Base-by-base conservation (phyloP, 768 basidiomycete species). In the Phlebiopsis flavidoalba region DNA sequence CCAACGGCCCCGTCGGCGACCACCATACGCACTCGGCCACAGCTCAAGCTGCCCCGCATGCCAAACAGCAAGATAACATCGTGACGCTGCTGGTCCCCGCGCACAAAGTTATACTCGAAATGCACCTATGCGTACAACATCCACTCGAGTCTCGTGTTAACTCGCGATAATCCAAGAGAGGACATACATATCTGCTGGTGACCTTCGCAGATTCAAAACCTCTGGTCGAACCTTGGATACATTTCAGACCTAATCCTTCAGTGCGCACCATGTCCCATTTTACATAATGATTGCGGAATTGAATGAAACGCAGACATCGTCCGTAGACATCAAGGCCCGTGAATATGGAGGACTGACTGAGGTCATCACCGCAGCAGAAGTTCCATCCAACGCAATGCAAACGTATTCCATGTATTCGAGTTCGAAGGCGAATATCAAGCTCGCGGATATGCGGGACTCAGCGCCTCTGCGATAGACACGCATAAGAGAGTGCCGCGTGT, bases 281-380 rank as follows among this genome's bases (percentile, higher is more conserved):
- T 52, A 43, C 1, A 14, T 45, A 36, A 10, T 55, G 37, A 45
- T 21, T 51, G 3, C n/a, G 33, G 47, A 22, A 37, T 37, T 49
- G n/a, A 45, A 50, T 60, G 53, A 43, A 22, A n/a, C 26, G 12
- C 67, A 99, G 97, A 99, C 76, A 98, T 99, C 70, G 95, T 99
- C 64, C n/a, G n/a, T n/a, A n/a, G 97, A 99, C 75, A 98, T 99
- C 84, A 99, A 99, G n/a, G 73, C 97, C 97, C 1, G 87, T 93
- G 69, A 99, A 99, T 75, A 99, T 99, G 97, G 97, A 99, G 72
- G 97, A 99, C 81, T 99, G 58, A 98, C 97, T 15, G 97, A 99
- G 73, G 97, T 99, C 72, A 98, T 99, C 74, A 99, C 97, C n/a
- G 93, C 96, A 11, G 94, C 97, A 52, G 97, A 99, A 76, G 98